Percentiles rank a stretch among this genome's conserved stretches.
These are phyloP conservation scores for Magnaporthales sp. DNA, from an alignment of 2,329 filamentous ascomycete genomes.

Conservation along the genomic window DNA sequence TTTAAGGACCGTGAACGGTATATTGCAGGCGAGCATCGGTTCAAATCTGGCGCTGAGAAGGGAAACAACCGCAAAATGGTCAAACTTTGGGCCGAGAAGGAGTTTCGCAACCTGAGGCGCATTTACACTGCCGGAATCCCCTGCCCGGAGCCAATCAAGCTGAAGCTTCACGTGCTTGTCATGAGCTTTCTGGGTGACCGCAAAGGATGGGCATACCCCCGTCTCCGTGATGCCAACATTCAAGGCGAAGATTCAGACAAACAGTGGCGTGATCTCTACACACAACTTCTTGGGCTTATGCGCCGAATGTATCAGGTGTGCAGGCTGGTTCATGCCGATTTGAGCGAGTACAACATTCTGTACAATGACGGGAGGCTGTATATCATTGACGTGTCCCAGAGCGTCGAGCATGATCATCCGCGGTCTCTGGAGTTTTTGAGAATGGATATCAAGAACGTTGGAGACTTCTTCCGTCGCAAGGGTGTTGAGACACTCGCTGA, in stretches of 20 bases:
- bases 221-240: slow-evolving; percentile 79
- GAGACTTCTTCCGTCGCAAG: slow-evolving; percentile 83
- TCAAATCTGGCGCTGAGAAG: slow-evolving; percentile 86
- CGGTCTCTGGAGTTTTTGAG: slow-evolving; percentile 85
- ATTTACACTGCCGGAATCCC: slow-evolving; percentile 79
- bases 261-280: slow-evolving; percentile 71
- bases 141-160: slow-evolving; percentile 78
- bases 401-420: slow-evolving; percentile 93
- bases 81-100: slow-evolving; percentile 97
- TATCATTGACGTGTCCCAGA: slow-evolving; percentile 96
- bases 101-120: slow-evolving; percentile 86
- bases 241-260: slow-evolving; percentile 54
- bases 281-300: slow-evolving; percentile 82
- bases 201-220: slow-evolving; percentile 80
- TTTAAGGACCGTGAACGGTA: slow-evolving; percentile 98
- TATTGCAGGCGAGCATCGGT: slow-evolving; percentile 88
- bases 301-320: slow-evolving; percentile 88
- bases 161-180: slow-evolving; percentile 89
- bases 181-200: slow-evolving; percentile 89
- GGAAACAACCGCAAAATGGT: slow-evolving; percentile 95
- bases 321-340: slow-evolving; percentile 84
- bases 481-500: slow-evolving; percentile 76
- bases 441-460: slow-evolving; percentile 98
- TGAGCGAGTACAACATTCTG: slow-evolving; percentile 96
- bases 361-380: slow-evolving; percentile 77